Base-by-base conservation (phyloP, 2,329 filamentous ascomycete genomes). In the Dothiorella sarmentorum region DNA sequence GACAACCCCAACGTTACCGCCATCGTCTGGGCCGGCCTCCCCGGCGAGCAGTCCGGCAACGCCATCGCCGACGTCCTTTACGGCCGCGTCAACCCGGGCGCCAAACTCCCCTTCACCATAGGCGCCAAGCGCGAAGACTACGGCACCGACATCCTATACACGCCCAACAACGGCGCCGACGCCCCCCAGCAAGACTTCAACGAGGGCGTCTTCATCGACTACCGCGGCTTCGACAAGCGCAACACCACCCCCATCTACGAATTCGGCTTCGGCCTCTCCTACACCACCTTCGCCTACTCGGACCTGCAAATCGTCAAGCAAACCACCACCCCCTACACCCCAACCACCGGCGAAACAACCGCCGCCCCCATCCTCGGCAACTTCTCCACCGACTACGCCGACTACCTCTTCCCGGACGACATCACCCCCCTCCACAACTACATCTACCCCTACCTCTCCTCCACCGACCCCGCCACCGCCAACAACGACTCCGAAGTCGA, bases 191-290 rank as follows among this genome's bases (percentile, higher is more conserved):
- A 85, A 37, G 82, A 90, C 66, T 95, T 91, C 68, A 77, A 78
- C 6, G 90, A 94, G 73, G 90, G 90, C 15, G 79, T 88, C 55
- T 90, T 92, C 71, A 91, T 95, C 68, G 90, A 94, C 73, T 91
- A 91, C 75, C 83, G 88, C 37, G 79, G 85, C 63, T 90, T 94
- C 55, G 90, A 95, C 74, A 79, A 80, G 66, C 71, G 80, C 58
- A 78, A 83, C 64, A 80, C 83, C 56, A 82, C 83, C 1, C 89
- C 90, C 1, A 83, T 89, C 62, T 94, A 86, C 73, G 89, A 92
- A 68, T 95, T 94, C 65, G 90, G 90, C 7, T 89, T 82, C 66
- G 91, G 91, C 58, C 77, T 95, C 11, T 89, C 85, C 3, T 95
- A 94, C 79, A 91, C 89, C 1, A 90, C 81, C 2, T 93, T 95